Evolutionary conservation across 2,329 filamentous ascomycete genomes (phyloP), one percentile per base, ranked within the genome.

Genomic region (Cordyceps farinosa): DNA sequence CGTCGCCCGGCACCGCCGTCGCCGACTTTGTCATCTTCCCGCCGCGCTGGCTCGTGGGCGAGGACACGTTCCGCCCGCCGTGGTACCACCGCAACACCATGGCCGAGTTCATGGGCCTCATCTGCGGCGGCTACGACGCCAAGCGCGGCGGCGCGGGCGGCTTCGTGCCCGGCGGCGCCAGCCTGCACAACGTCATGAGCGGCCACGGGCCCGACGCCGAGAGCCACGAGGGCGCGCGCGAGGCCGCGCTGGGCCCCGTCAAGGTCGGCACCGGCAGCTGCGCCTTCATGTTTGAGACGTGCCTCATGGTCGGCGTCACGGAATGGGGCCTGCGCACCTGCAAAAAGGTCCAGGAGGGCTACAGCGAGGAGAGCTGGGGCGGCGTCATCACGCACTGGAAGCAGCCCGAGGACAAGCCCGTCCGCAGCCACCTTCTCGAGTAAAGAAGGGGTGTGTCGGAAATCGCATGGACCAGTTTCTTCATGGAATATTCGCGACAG

Each of bases 321-420:
- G 84, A 89, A 64, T 91, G 88, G 87, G 88, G 87, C 1, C 74
- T 84, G 65, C 74, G 76, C 67, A 82, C 84, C 66, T 94, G 82
- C 61, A 74, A 78, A 67, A 84, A 84, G 73, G 80, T 84, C 17
- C 83, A 86, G 77, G 81, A 86, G 67, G 84, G 84, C 63, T 96
- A 95, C 71, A 92, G 87, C 72, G 85, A 87, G 63, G 90, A 96
- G 79, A 93, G 90, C 73, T 97, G 92, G 92, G 87, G 81, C 34
- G 83, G 83, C 0, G 77, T 90, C 59, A 84, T 85, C 74, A 81
- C 86, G 50, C 84, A 89, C 71, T 90, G 88, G 80, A 76, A 77
- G 70, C 70, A 70, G 69, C 79, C 80, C 0, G 74, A 76, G 42
- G 77, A 73, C 1, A 62, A 68, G 38, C 65, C 72, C 64, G 70